Evolutionary conservation across 1,284 basidiomycete species (phyloP).

Genomic region (Ceratobasidium theobromae): DNA sequence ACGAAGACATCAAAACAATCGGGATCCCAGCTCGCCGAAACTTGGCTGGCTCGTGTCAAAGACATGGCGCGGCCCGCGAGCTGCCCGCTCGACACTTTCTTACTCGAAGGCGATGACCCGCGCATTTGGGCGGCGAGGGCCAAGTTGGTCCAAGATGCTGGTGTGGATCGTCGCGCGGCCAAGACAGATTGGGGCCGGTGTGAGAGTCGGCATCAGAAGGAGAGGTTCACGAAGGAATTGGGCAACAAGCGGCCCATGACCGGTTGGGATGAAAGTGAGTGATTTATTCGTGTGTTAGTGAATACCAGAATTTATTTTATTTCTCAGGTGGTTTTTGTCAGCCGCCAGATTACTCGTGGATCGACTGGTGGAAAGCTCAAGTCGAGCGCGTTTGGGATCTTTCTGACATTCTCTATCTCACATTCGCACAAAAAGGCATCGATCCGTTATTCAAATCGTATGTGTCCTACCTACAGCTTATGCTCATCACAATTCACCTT

Average conservation of each 20-base stretch:
- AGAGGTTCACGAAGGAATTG: slow-evolving; percentile 79
- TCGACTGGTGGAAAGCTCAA: slow-evolving; percentile 87
- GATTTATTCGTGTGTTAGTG: background rate
- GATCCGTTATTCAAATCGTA: slow-evolving; percentile 88
- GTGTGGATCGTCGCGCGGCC: slow-evolving; percentile 62
- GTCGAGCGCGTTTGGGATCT: slow-evolving; percentile 94
- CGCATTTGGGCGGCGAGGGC: slow-evolving; percentile 87
- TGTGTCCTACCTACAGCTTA: slow-evolving; percentile 39
- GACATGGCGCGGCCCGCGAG: slow-evolving; percentile 82
- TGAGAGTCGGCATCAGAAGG: slow-evolving; percentile 87
- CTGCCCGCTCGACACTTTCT: slow-evolving; percentile 85
- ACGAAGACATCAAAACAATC: slow-evolving; percentile 44
- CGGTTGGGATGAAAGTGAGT: slow-evolving; percentile 85
- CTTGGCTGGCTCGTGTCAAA: slow-evolving; percentile 71
- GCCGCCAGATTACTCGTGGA: slow-evolving; percentile 89
- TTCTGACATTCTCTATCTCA: slow-evolving; percentile 86
- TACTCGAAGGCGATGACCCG: slow-evolving; percentile 87
- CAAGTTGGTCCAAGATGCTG: slow-evolving; percentile 72
- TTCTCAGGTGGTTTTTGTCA: slow-evolving; percentile 78
- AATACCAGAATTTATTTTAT: slow-evolving; percentile 9
- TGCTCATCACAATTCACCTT: slow-evolving; percentile 21
- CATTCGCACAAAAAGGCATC: slow-evolving; percentile 75
- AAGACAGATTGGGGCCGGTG: slow-evolving; percentile 91
- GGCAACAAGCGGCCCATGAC: slow-evolving; percentile 86
- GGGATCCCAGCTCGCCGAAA: slow-evolving; percentile 58